Conservation (phyloP, 768 basidiomycete genomes). For the Trametes elegans region DNA sequence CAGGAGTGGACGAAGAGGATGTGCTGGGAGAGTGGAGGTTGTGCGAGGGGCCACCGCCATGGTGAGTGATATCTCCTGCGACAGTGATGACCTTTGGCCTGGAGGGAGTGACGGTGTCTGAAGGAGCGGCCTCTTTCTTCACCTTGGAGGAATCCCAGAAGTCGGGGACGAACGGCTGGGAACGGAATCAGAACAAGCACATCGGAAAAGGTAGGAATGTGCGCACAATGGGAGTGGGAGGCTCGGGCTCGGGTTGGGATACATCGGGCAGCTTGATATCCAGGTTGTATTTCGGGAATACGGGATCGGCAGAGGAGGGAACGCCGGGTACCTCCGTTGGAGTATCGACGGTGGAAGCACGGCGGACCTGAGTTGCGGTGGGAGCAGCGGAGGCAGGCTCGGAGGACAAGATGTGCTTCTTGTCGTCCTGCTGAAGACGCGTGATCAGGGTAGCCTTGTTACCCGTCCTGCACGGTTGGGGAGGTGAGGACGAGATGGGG, state of each 20-base stretch:
- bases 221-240: conserved; percentile 61
- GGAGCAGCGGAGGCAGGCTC: conserved; percentile 11
- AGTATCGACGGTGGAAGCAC: conserved; percentile 24
- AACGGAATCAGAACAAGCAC: neutral
- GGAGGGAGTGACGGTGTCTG: conserved; percentile 25
- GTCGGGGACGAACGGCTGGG: conserved; percentile 61
- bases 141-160: conserved; percentile 52
- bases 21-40: conserved; percentile 32
- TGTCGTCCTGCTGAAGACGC: conserved; percentile 53
- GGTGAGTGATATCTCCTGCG: conserved; percentile 44
- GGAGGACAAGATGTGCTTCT: conserved; percentile 24
- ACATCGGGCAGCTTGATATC: conserved; percentile 59
- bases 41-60: conserved; percentile 46
- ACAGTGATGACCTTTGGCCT: conserved; percentile 52
- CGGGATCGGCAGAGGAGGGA: conserved; percentile 36
- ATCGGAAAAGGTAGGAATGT: neutral
- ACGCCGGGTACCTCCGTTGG: conserved; percentile 39
- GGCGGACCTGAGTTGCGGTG: conserved; percentile 22
- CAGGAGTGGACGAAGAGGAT: conserved; percentile 18
- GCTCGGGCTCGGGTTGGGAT: conserved; percentile 39
- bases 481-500: conserved; percentile 15
- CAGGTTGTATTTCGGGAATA: conserved; percentile 34
- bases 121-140: conserved; percentile 29
- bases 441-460: conserved; percentile 56
- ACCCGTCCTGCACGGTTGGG: conserved; percentile 44